These are phyloP conservation scores for Entomortierella beljakovae DNA, from an alignment of 192 early-diverging fungal species.

Conservation along the genomic window DNA sequence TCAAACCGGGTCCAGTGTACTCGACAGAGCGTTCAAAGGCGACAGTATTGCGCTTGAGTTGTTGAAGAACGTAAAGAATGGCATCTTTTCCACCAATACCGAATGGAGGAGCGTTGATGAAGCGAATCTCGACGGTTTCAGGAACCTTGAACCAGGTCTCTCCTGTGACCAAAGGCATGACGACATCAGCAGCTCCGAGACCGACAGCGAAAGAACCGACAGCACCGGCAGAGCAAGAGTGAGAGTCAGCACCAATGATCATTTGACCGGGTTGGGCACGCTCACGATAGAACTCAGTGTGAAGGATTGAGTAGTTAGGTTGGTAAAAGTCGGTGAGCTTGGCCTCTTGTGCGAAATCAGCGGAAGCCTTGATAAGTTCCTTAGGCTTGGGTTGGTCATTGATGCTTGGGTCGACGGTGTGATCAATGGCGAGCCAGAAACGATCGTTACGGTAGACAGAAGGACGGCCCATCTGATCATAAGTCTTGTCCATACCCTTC, in stretches of 20 bases:
- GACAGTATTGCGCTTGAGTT: conserved; percentile 87
- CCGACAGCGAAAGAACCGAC: conserved; percentile 84
- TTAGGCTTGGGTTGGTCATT: conserved; percentile 77
- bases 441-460: conserved; percentile 81
- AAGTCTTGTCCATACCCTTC: conserved; percentile 90
- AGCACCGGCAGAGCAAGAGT: conserved; percentile 85
- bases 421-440: conserved; percentile 86
- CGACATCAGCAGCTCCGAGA: conserved; percentile 84
- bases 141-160: conserved; percentile 89
- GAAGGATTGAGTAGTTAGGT: conserved; percentile 84
- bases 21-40: conserved; percentile 85
- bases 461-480: conserved; percentile 81
- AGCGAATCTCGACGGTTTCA: conserved; percentile 83
- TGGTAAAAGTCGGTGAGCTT: conserved; percentile 78
- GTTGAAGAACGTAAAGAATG: conserved; percentile 82
- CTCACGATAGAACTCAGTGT: conserved; percentile 88
- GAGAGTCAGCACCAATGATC: conserved; percentile 85
- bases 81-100: conserved; percentile 87
- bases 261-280: conserved; percentile 85
- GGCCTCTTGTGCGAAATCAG: conserved; percentile 76
- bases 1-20: conserved; percentile 79
- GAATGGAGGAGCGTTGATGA: conserved; percentile 76
- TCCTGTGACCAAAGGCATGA: conserved; percentile 86
- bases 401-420: conserved; percentile 82
- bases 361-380: conserved; percentile 74